phyloP scores from a whole-genome alignment of 345 rosid species.

The Aurinia saxatilis region DNA sequence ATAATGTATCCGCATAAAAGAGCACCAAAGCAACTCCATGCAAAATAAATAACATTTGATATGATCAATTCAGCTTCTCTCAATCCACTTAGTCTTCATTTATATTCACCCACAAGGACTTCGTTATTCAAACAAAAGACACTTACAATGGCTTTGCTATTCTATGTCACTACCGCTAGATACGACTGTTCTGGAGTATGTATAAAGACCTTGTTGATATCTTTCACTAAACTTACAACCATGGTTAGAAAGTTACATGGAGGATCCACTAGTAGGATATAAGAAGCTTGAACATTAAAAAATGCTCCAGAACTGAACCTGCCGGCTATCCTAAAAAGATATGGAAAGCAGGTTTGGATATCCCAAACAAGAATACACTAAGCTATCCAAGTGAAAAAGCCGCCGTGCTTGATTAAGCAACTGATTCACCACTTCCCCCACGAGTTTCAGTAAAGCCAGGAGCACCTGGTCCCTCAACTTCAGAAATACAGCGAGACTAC shows the following conservation, averaged over 20 bases:
- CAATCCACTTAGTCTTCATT: no score
- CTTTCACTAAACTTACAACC: conserved; percentile 7
- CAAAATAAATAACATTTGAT: no score
- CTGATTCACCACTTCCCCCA: not conserved
- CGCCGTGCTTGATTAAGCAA: not conserved
- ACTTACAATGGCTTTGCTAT: no score
- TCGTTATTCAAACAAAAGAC: no score
- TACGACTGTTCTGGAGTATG: not conserved
- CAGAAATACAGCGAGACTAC: not conserved
- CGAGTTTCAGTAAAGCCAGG: not conserved
- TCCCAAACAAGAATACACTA: conserved; percentile 7
- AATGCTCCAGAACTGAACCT: not conserved
- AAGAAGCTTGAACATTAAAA: not conserved
- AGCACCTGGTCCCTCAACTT: not conserved
- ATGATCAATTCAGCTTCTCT: no score
- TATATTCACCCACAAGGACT: no score
- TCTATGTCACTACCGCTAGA: not conserved
- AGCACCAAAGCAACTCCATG: no score
- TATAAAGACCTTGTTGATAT: not conserved
- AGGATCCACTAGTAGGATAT: conserved; percentile 8
- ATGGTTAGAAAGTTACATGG: conserved; percentile 1
- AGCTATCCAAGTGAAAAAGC: not conserved
- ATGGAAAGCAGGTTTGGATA: not conserved
- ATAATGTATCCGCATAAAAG: no score
- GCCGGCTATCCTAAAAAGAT: not conserved